A percentile compares a stretch with the other conserved stretches of the same genome.
Evolutionary conservation across 768 basidiomycete species (phyloP).

Genomic region (Boletus speciosus): DNA sequence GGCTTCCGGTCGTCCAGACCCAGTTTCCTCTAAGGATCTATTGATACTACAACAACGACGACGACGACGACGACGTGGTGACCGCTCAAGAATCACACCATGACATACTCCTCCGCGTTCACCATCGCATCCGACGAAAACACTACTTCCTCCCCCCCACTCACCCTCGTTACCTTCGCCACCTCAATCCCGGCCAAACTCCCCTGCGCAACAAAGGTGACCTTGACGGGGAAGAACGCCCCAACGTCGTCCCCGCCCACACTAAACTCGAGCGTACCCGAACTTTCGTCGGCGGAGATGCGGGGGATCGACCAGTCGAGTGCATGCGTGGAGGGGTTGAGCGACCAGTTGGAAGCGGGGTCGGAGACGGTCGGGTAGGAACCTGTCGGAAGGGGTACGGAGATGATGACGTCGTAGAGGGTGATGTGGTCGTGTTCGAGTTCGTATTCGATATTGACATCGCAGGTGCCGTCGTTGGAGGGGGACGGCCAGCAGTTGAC

Average conservation of each 20-base stretch:
- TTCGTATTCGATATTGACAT: conserved; percentile 97
- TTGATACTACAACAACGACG: not conserved
- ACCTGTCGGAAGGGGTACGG: conserved; percentile 86
- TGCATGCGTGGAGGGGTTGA: conserved; percentile 75
- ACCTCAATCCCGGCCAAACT: conserved; percentile 78
- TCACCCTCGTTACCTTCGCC: conserved; percentile 52
- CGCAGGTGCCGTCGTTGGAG: conserved; percentile 86
- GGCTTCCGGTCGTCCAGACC: not conserved
- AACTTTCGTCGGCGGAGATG: conserved; percentile 59
- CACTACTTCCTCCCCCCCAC: conserved; percentile 44
- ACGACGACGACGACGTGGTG: not conserved
- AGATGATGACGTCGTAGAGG: conserved; percentile 81
- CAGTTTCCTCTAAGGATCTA: not conserved
- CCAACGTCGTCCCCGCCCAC: conserved; percentile 79
- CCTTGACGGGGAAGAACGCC: conserved; percentile 89
- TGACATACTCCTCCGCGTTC: conserved; percentile 53
- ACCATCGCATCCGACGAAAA: conserved; percentile 58
- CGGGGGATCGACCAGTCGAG: conserved; percentile 82
- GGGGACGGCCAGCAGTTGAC: conserved; percentile 98
- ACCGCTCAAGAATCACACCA: conserved; percentile 34
- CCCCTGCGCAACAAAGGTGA: conserved; percentile 76
- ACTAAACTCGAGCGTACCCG: conserved; percentile 89
- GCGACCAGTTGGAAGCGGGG: conserved; percentile 65
- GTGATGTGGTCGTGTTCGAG: conserved; percentile 81
- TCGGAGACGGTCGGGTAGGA: conserved; percentile 84